These are phyloP conservation scores for Saccharomycopsis vini DNA, from an alignment of 805 yeast species.

Conservation along the genomic window DNA sequence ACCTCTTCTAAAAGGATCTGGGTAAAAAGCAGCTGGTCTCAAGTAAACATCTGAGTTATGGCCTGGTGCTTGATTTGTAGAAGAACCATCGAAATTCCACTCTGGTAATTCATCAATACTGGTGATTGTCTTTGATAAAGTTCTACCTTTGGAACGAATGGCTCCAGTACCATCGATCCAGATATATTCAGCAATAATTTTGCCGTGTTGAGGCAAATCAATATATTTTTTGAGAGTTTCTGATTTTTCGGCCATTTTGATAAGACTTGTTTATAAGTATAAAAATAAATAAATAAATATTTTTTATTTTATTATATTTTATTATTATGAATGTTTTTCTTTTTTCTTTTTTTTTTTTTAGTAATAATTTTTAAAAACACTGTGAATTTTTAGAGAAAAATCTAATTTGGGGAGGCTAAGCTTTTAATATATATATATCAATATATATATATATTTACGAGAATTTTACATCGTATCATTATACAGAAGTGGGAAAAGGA, in stretches of 20 bases:
- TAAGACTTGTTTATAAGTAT: not conserved
- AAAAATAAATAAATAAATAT: not conserved
- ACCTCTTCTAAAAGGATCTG: constrained; percentile 97
- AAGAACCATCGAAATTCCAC: constrained; percentile 99
- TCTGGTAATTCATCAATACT: constrained; percentile 86
- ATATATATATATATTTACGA: too few relatives aligned
- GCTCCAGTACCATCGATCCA: constrained; percentile 95
- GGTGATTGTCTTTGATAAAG: constrained; percentile 58
- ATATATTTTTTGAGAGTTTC: constrained; percentile 75
- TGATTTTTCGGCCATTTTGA: constrained; percentile 39
- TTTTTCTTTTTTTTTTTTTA: not conserved
- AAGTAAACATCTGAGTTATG: constrained; percentile 90
- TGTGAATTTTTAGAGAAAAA: too few relatives aligned
- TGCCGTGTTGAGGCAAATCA: constrained; percentile 77
- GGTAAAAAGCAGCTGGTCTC: constrained; percentile 91
- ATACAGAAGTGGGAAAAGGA: too few relatives aligned
- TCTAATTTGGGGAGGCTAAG: too few relatives aligned
- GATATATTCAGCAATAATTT: constrained; percentile 88
- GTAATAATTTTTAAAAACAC: too few relatives aligned
- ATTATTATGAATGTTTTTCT: not conserved
- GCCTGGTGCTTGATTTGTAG: constrained; percentile 98
- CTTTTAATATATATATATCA: too few relatives aligned
- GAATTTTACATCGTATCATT: too few relatives aligned
- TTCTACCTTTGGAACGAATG: constrained; percentile 90
- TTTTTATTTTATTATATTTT: too few relatives aligned